phyloP scores from a whole-genome alignment of 1,284 basidiomycete species.

The Limonomyces culmigenus region DNA sequence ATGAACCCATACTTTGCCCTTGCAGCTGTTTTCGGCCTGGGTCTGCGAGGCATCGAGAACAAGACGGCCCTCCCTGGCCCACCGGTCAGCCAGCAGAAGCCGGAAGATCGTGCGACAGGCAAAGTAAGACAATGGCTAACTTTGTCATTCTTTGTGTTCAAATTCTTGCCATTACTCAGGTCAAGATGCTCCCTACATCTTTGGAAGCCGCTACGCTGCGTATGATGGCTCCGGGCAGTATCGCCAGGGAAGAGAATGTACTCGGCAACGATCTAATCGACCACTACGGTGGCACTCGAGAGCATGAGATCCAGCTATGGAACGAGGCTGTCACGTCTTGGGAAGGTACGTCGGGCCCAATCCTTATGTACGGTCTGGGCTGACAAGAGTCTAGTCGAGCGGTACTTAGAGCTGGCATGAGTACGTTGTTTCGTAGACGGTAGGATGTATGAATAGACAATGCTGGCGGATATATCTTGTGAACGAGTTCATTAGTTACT shows the following conservation, averaged over 20 bases:
- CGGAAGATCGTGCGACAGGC: conserved; percentile 36
- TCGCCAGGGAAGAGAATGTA: conserved; percentile 60
- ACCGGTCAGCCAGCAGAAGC: conserved; percentile 47
- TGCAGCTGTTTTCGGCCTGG: conserved; percentile 74
- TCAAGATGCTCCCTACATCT: conserved; percentile 60
- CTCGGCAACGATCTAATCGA: conserved; percentile 86
- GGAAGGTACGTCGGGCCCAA: conserved; percentile 61
- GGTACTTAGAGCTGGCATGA: background rate
- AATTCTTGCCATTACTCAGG: conserved; percentile 23
- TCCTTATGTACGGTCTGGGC: too few species aligned
- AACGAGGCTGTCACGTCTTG: conserved; percentile 84
- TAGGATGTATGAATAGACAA: too few species aligned
- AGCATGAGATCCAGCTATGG: conserved; percentile 78
- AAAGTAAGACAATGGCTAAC: conserved; percentile 22
- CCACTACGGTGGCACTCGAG: conserved; percentile 82
- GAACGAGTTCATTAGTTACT: too few species aligned
- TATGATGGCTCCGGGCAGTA: conserved; percentile 65
- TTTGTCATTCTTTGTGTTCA: too few species aligned
- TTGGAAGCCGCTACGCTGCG: conserved; percentile 63
- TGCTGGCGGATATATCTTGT: too few species aligned
- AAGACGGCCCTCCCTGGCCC: conserved; percentile 52
- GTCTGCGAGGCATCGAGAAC: conserved; percentile 76
- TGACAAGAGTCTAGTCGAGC: background rate
- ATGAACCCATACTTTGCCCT: conserved; percentile 87
- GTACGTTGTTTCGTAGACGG: too few species aligned